These are phyloP conservation scores for Agrostemma githago DNA, from an alignment of 148 eudicot genomes.

Conservation along the genomic window DNA sequence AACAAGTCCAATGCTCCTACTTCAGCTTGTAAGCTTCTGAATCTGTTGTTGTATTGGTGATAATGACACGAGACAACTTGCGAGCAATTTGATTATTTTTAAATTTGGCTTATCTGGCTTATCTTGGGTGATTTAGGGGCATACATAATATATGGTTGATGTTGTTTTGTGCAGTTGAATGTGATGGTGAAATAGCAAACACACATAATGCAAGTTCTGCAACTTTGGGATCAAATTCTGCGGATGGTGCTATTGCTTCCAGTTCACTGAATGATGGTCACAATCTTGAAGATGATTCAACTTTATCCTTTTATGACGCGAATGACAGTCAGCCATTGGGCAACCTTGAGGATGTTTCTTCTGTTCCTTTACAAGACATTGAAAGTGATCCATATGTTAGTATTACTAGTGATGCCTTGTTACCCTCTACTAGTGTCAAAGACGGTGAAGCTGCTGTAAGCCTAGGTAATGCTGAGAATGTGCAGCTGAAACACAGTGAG, in stretches of 20 bases:
- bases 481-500: not conserved
- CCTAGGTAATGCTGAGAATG: conserved; percentile 7
- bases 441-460: conserved; percentile 17
- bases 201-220: conserved; percentile 11
- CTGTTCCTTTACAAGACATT: conserved; percentile 8
- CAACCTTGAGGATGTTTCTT: conserved; percentile 15
- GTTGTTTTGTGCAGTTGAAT: conserved; percentile 18
- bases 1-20: conserved; percentile 20
- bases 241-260: conserved; percentile 14
- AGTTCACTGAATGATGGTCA: conserved; percentile 9
- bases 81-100: not conserved
- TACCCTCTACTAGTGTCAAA: conserved; percentile 12
- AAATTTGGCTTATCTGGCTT: not conserved
- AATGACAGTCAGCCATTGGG: conserved; percentile 15
- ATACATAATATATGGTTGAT: not conserved
- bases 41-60: not conserved
- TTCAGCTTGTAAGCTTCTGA: conserved; percentile 25
- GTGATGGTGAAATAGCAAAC: conserved; percentile 14
- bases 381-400: conserved; percentile 3
- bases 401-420: conserved; percentile 7
- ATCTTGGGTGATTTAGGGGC: not conserved
- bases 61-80: not conserved
- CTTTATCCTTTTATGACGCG: conserved; percentile 26
- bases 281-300: conserved; percentile 26
- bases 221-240: conserved; percentile 11